Base-by-base conservation (phyloP, 2,329 filamentous ascomycete species). In the Plenodomus lindquistii region DNA sequence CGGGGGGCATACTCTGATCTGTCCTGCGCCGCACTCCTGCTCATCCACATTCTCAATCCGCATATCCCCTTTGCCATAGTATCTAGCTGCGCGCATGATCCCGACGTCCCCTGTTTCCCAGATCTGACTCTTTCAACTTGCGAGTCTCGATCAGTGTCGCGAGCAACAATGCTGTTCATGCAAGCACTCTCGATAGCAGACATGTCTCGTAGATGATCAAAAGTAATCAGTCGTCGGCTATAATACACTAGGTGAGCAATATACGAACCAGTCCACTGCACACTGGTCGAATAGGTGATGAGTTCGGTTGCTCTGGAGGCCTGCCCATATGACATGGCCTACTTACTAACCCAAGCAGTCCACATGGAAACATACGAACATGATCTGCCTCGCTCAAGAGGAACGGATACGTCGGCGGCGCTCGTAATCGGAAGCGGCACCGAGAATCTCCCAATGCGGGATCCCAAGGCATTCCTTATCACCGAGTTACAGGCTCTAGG, bases 11-110 rank as follows among this genome's bases (percentile, higher is more conserved):
- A 71, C 70, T 52, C 68, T 70, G 55, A 86, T 75, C 63, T 85
- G 78, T 2, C 79, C 79, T 8, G 75, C 67, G 4, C 75, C 71
- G 46, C 80, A 79, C 7, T 64, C 54, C 1, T 79, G 78, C 40
- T 75, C 71, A 3, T 75, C 74, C 20, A 84, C 71, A 52, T 79
- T 63, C 54, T 83, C 80, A 54, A 84, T 75, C 35, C 80, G 73
- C 45, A 84, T 77, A 59, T 84, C 80, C 54, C 79, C 75, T 50
- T 77, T 78, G 15, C 80, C 81, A 60, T 83, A 79, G 57, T 79
- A 84, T 57, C 79, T 72, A 19, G 79, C 77, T 39, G 81, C 81
- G 55, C 75, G 75, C 81, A 83, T 83, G 56, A 8, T 13, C 9
- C 4, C 27, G 27, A 31, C 6, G 6, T 38, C 54, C 47, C 22